A percentile compares a stretch with the other conserved stretches of the same genome.
Evolutionary conservation across 331 rosid species (phyloP).

Genomic region (Stylosanthes scabra): DNA sequence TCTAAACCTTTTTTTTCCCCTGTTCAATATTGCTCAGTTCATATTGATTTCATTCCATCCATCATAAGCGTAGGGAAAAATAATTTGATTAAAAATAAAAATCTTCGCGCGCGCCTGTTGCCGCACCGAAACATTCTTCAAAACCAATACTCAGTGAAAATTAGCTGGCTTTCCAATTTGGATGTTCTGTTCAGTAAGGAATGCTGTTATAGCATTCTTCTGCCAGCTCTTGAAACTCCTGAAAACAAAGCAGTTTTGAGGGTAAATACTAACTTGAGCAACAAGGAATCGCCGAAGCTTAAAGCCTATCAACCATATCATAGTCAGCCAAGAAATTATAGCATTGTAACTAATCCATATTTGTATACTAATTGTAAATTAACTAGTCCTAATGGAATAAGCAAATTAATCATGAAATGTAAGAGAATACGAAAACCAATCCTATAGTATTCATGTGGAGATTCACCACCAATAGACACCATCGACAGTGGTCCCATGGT

Average conservation of each 20-base stretch:
- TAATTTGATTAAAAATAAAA: conserved; percentile 16
- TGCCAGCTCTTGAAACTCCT: conserved; percentile 99
- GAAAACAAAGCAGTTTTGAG: conserved; percentile 39
- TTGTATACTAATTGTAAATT: too few relatives aligned
- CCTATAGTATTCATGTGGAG: neutral
- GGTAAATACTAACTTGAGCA: conserved; percentile 10
- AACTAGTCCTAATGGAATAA: too few relatives aligned
- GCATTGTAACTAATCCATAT: too few relatives aligned
- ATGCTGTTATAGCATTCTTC: conserved; percentile 82
- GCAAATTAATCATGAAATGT: neutral
- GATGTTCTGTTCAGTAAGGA: conserved; percentile 64
- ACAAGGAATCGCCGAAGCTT: conserved; percentile 7
- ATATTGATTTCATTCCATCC: conserved; percentile 2
- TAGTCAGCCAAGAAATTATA: neutral
- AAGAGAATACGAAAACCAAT: neutral
- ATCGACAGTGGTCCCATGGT: too few relatives aligned
- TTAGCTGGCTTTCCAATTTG: conserved; percentile 77
- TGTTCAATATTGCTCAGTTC: too few relatives aligned
- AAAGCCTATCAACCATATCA: neutral
- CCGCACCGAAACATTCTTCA: conserved; percentile 28
- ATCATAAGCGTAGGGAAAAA: neutral
- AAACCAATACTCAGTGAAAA: conserved; percentile 55
- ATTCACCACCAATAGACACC: too few relatives aligned
- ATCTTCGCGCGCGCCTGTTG: conserved; percentile 14
- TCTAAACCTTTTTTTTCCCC: too few relatives aligned